Evolutionary conservation across 495 filamentous ascomycete species (phyloP).

Genomic region (Penicillium alfredii): DNA sequence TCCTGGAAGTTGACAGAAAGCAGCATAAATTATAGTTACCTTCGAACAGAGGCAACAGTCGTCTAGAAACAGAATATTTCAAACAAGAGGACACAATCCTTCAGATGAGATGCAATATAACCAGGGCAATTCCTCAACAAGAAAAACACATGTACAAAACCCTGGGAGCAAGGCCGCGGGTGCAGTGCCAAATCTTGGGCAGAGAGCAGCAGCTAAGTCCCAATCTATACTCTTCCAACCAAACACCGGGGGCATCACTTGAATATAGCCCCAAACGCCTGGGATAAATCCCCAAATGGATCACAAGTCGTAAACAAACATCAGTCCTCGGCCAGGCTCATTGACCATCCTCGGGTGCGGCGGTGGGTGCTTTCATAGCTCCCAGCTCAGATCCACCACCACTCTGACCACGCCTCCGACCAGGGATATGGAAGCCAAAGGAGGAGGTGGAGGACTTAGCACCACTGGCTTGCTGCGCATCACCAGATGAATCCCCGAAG

Average conservation of each 20-base stretch:
- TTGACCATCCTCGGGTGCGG: constrained; percentile 25
- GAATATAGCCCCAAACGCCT: too few relatives aligned
- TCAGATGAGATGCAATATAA: too few relatives aligned
- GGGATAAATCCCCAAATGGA: constrained; percentile 1
- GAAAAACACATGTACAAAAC: constrained; percentile 6
- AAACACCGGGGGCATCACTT: neutral
- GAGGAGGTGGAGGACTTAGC: constrained; percentile 45
- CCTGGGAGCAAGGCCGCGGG: neutral
- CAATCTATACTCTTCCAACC: constrained; percentile 2
- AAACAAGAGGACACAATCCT: too few relatives aligned
- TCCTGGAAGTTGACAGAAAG: too few relatives aligned
- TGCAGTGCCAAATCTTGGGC: too few relatives aligned
- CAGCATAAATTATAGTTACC: too few relatives aligned
- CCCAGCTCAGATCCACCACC: constrained; percentile 66
- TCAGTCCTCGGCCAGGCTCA: constrained; percentile 13
- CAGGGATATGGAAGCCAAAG: constrained; percentile 59
- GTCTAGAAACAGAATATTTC: too few relatives aligned
- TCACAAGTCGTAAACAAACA: constrained; percentile 1
- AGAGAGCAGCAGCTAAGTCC: neutral
- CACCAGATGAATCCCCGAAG: constrained; percentile 59
- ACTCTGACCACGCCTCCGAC: constrained; percentile 69
- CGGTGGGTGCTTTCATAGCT: constrained; percentile 38
- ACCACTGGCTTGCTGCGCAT: constrained; percentile 34
- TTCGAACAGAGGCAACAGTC: too few relatives aligned
- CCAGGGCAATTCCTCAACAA: neutral